These are phyloP conservation scores for Globisporangium rhizosaccharum DNA, from an alignment of 352 stramenopile genomes.

Conservation along the genomic window DNA sequence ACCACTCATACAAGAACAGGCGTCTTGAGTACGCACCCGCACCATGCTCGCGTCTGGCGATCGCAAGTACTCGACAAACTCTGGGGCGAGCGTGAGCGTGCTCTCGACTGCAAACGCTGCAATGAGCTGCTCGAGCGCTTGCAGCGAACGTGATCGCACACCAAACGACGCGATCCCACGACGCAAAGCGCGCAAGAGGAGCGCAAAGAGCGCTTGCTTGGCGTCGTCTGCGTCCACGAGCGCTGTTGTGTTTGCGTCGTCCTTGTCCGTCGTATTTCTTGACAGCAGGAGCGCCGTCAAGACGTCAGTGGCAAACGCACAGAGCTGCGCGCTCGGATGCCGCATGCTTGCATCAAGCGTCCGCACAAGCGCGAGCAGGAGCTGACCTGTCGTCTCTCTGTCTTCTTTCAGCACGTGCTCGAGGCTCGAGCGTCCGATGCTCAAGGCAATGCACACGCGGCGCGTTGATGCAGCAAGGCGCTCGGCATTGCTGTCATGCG, in stretches of 20 bases:
- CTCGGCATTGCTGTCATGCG: neutral
- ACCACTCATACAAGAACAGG: neutral
- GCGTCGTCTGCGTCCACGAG: neutral
- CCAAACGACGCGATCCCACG: neutral
- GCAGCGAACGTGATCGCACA: neutral
- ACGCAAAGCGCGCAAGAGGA: slow-evolving; percentile 17
- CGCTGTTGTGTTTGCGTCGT: neutral
- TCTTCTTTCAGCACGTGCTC: slow-evolving; percentile 7
- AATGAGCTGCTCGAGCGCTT: slow-evolving; percentile 23
- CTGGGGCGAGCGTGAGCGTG: neutral
- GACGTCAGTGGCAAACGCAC: neutral
- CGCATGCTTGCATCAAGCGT: neutral
- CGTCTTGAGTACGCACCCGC: slow-evolving; percentile 1
- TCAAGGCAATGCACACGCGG: slow-evolving; percentile 33
- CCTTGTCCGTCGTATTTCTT: neutral
- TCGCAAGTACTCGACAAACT: neutral
- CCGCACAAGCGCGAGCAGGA: slow-evolving; percentile 6
- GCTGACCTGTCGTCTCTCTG: slow-evolving; percentile 12
- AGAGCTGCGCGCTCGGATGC: neutral
- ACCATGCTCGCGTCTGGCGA: neutral
- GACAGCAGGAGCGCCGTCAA: neutral
- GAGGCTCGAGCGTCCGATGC: slow-evolving; percentile 6
- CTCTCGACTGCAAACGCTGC: slow-evolving; percentile 26
- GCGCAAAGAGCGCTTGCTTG: slow-evolving; percentile 17
- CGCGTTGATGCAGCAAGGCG: slow-evolving; percentile 26